phyloP scores from a whole-genome alignment of 768 basidiomycete species.

The Pleurotus tuoliensis region DNA sequence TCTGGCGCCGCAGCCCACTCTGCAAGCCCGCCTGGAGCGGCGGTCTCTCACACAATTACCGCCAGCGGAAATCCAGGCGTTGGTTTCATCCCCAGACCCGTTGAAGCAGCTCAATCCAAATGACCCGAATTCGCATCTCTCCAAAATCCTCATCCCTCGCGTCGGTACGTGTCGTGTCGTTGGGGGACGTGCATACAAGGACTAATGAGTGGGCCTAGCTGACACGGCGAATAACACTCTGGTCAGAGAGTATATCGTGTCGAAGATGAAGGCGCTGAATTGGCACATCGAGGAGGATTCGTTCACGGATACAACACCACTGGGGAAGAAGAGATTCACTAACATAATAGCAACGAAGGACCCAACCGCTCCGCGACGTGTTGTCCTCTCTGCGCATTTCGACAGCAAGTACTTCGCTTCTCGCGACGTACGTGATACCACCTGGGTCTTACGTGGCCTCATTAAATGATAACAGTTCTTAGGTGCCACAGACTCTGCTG shows the following conservation, averaged over 20 bases:
- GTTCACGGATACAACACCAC: constrained; percentile 78
- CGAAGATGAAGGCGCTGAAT: constrained; percentile 62
- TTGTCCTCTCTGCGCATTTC: constrained; percentile 89
- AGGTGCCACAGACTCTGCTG: constrained; percentile 96
- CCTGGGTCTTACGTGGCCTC: constrained; percentile 35
- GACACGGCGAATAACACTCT: constrained; percentile 75
- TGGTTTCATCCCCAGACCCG: constrained; percentile 60
- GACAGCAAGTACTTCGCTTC: constrained; percentile 85
- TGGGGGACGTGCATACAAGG: neutral
- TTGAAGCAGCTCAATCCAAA: constrained; percentile 62
- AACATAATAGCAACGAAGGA: constrained; percentile 97
- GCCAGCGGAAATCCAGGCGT: constrained; percentile 41
- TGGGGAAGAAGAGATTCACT: constrained; percentile 73
- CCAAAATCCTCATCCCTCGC: constrained; percentile 83
- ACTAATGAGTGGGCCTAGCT: constrained; percentile 31
- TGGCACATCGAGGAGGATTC: constrained; percentile 89
- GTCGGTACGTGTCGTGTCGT: constrained; percentile 45
- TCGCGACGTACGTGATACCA: constrained; percentile 60
- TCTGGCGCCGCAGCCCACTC: neutral
- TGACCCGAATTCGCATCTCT: constrained; percentile 69
- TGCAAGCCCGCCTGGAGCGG: constrained; percentile 23
- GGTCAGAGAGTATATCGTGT: constrained; percentile 79
- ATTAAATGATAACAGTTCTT: constrained; percentile 60
- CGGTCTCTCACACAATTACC: constrained; percentile 37
- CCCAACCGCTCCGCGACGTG: constrained; percentile 71